phyloP scores from a whole-genome alignment of 163 green algal species.

The Scenedesmus sp. region DNA sequence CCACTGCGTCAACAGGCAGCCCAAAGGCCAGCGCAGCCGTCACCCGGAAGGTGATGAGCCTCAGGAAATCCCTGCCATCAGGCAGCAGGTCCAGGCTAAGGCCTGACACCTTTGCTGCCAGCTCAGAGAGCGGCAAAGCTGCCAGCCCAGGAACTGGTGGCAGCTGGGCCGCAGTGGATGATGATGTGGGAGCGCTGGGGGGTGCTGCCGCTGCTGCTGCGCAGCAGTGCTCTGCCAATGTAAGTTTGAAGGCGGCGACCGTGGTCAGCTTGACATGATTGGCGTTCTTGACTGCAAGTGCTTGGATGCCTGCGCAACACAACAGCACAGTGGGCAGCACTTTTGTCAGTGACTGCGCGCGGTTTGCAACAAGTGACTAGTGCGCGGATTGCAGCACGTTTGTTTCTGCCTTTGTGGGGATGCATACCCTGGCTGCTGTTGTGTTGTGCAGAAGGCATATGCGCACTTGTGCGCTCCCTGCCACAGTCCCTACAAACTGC shows the following conservation, averaged over 20 bases:
- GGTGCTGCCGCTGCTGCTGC: not conserved
- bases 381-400: no score
- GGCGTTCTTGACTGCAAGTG: not conserved
- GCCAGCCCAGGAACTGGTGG: no score
- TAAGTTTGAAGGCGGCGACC: not conserved
- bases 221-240: not conserved
- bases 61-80: conserved; percentile 11
- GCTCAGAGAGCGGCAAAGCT: no score
- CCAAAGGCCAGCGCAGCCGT: not conserved
- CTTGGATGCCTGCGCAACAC: not conserved
- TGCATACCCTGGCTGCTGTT: no score
- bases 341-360: no score
- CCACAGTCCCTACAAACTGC: no score
- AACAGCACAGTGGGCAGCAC: not conserved
- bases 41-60: conserved; percentile 10
- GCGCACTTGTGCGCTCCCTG: no score
- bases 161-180: not conserved
- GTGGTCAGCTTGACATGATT: not conserved
- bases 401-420: no score
- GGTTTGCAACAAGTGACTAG: no score
- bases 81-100: not conserved
- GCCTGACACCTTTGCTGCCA: not conserved
- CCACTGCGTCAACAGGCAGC: conserved; percentile 2
- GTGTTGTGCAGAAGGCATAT: no score
- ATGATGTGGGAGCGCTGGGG: not conserved